Conservation (phyloP, 2,329 filamentous ascomycete species). For the Fusarium burgessii region DNA sequence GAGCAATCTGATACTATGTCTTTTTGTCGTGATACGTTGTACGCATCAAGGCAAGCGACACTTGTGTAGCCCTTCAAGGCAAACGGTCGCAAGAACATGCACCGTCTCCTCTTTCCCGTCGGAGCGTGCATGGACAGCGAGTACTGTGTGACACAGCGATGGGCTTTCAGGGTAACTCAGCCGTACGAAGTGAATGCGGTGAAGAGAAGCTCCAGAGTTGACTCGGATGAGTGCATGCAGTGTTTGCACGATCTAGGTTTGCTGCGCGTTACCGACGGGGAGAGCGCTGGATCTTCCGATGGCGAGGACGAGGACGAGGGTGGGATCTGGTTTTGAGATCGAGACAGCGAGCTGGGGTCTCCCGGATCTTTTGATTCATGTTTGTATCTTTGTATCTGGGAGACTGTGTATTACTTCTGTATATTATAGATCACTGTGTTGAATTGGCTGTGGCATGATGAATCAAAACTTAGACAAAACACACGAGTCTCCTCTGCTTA, state of each 20-base stretch:
- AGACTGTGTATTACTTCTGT: conserved; percentile 16
- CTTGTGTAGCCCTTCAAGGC: conserved; percentile 24
- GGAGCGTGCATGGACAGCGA: conserved; percentile 18
- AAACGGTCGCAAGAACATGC: conserved; percentile 24
- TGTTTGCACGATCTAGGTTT: conserved; percentile 28
- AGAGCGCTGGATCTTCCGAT: conserved; percentile 38
- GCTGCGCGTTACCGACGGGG: conserved; percentile 18
- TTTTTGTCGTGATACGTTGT: conserved; percentile 39
- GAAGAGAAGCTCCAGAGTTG: conserved; percentile 21
- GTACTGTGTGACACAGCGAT: conserved; percentile 27
- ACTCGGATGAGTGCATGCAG: conserved; percentile 27
- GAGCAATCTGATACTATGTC: conserved; percentile 42
- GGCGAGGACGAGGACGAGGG: conserved; percentile 1
- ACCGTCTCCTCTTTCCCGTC: conserved; percentile 10
- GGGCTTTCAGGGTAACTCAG: background rate
- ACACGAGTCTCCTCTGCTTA: background rate
- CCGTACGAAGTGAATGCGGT: conserved; percentile 29
- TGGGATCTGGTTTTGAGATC: conserved; percentile 26
- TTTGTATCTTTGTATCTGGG: background rate
- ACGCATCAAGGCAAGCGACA: conserved; percentile 43
- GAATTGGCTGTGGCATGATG: background rate
- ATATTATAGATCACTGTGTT: conserved; percentile 12
- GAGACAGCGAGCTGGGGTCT: conserved; percentile 1
- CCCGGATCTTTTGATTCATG: conserved; percentile 7
- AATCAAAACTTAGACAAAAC: background rate